phyloP scores from a whole-genome alignment of 1,284 basidiomycete genomes.

The Moesziomyces antarcticus region DNA sequence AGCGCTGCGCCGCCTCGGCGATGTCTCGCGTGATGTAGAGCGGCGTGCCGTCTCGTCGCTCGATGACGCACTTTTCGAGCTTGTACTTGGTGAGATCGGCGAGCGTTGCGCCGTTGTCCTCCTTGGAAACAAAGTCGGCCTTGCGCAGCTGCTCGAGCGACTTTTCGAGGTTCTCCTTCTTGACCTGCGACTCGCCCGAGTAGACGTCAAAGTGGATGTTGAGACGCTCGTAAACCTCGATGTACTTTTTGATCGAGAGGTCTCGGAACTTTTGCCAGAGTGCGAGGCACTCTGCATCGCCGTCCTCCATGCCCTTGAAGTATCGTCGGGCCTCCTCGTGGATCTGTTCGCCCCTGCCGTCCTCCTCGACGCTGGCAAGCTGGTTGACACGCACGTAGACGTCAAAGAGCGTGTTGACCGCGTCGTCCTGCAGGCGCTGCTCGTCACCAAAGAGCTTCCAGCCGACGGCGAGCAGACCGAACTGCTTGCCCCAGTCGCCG shows the following conservation, averaged over 20 bases:
- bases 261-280: constrained; percentile 95
- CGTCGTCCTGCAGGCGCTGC: constrained; percentile 83
- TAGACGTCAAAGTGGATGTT: constrained; percentile 95
- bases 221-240: constrained; percentile 86
- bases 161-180: constrained; percentile 79
- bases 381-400: constrained; percentile 94
- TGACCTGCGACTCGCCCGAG: constrained; percentile 90
- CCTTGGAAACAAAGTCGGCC: constrained; percentile 44
- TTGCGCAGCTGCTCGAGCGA: constrained; percentile 49
- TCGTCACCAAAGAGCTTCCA: constrained; percentile 91
- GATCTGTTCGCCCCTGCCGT: constrained; percentile 73
- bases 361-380: constrained; percentile 76
- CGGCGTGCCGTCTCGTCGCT: constrained; percentile 94
- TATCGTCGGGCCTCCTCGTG: constrained; percentile 86
- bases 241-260: constrained; percentile 90
- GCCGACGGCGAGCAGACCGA: constrained; percentile 83
- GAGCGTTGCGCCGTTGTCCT: constrained; percentile 64
- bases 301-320: constrained; percentile 96
- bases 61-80: constrained; percentile 88
- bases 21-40: constrained; percentile 99
- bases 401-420: constrained; percentile 94
- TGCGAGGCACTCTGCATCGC: constrained; percentile 80
- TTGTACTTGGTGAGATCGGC: constrained; percentile 65
- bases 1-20: constrained; percentile 90
- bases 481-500: constrained; percentile 71